Evolutionary conservation across 2,329 filamentous ascomycete species (phyloP).

Genomic region (Harringtonia aguacate): DNA sequence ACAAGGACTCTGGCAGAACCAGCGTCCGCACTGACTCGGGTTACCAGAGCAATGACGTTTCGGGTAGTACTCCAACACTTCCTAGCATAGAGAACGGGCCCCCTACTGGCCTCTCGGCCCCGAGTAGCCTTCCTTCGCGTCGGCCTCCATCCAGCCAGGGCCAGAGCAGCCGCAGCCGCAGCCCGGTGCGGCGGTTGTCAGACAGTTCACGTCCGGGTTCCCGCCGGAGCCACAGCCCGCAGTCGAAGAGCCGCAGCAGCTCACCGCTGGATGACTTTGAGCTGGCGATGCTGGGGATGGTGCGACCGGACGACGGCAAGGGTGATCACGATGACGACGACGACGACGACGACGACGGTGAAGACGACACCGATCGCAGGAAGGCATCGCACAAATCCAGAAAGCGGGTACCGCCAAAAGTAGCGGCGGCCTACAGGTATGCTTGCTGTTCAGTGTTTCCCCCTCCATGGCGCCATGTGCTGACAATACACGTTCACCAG

Average conservation of each 20-base stretch:
- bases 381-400: background rate
- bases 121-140: conserved; percentile 3
- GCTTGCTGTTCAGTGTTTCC: background rate
- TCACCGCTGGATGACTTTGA: conserved; percentile 14
- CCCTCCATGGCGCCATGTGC: background rate
- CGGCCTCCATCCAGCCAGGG: background rate
- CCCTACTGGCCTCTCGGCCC: background rate
- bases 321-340: background rate
- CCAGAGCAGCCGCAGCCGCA: conserved; percentile 1
- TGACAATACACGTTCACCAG: too few relatives aligned
- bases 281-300: conserved; percentile 16
- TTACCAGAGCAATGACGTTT: background rate
- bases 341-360: background rate
- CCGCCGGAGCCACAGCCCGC: background rate
- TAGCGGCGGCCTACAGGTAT: conserved; percentile 8
- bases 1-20: background rate
- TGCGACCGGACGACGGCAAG: conserved; percentile 10
- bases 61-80: background rate
- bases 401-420: conserved; percentile 5
- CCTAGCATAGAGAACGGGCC: background rate
- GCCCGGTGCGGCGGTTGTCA: background rate
- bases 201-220: background rate
- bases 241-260: conserved; percentile 10
- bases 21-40: background rate
- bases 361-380: background rate